Evolutionary conservation across 2,329 filamentous ascomycete species (phyloP), one percentile per base, ranked within the genome.

Genomic region (Nannizziopsis barbatae): DNA sequence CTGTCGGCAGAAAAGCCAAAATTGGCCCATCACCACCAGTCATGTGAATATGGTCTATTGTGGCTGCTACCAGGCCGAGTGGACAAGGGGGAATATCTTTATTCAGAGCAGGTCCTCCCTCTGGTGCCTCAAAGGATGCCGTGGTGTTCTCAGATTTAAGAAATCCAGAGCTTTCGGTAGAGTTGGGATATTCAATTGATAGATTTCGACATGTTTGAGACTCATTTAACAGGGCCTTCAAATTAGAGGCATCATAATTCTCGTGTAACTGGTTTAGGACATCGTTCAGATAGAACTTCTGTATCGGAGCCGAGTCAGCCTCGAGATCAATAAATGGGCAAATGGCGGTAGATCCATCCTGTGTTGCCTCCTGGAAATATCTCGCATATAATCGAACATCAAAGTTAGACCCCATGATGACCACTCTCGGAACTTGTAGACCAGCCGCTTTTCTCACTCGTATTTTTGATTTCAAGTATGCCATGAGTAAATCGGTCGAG

Each of bases 351-450:
- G 48, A 50, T n/a, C 63, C 64, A 43, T 62, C 56, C n/a, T 54
- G 38, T n/a, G 57, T 53, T 17, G 52, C 54, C 39, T 58, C 58
- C 22, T 56, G 50, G 45, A 74, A 70, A 55, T 75, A 75, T 2
- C 61, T 60, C 12, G 70, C 61, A 52, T 75, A 71, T 2, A 71
- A 60, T 38, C 69, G 61, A 9, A 64, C 61, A 49, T 74, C 66
- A 50, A 73, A 57, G 11, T 71, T 73, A 7, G 72, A 71, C 54
- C 70, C 73, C 71, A 74, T 74, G 20, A 75, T 56, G 10, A 72
- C 62, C 15, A 75, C 55, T 53, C 70, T 71, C 2, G 72, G 71
- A 11, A 62, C 58, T 6, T 57, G 51, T 27, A 62, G 60, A 4
- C 65, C 61, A 9, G 50, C 53, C 20, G 47, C 50, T 51, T 56